These are phyloP conservation scores for Aspergillus hiratsukae DNA, from an alignment of 2,329 filamentous ascomycete species.

Conservation along the genomic window DNA sequence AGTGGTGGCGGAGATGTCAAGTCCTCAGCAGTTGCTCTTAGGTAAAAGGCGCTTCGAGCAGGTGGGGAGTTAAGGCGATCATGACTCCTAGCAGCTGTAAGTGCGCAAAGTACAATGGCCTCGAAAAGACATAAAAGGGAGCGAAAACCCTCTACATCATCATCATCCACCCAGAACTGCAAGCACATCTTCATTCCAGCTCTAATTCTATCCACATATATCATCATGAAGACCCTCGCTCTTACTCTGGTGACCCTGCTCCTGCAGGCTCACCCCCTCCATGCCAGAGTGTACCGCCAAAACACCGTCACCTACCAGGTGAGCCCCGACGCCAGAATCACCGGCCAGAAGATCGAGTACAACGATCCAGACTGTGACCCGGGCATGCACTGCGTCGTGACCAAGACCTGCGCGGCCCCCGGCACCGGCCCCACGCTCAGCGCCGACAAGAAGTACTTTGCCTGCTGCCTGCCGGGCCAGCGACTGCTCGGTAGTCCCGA, in stretches of 20 bases:
- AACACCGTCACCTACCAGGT: background rate
- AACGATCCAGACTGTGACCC: constrained; percentile 4
- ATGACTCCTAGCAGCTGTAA: too few species aligned
- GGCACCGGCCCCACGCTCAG: constrained; percentile 6
- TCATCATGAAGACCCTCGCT: background rate
- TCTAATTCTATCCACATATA: too few species aligned
- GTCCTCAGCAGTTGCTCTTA: too few species aligned
- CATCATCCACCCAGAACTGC: too few species aligned
- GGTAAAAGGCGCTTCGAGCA: too few species aligned
- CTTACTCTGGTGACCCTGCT: background rate
- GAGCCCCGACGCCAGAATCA: background rate
- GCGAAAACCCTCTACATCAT: too few species aligned
- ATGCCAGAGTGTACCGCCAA: background rate
- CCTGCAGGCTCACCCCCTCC: background rate
- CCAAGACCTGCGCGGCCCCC: background rate
- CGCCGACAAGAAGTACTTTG: constrained; percentile 3
- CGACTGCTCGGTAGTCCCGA: constrained; percentile 6
- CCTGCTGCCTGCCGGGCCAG: constrained; percentile 6
- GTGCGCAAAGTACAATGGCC: too few species aligned
- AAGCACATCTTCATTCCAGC: too few species aligned
- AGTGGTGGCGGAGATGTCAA: too few species aligned
- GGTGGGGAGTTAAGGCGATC: too few species aligned
- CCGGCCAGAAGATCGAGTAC: constrained; percentile 3
- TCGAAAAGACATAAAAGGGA: too few species aligned
- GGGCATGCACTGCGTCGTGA: constrained; percentile 1